Conservation (phyloP, 2,329 filamentous ascomycete genomes). For the Penicillium freii region DNA sequence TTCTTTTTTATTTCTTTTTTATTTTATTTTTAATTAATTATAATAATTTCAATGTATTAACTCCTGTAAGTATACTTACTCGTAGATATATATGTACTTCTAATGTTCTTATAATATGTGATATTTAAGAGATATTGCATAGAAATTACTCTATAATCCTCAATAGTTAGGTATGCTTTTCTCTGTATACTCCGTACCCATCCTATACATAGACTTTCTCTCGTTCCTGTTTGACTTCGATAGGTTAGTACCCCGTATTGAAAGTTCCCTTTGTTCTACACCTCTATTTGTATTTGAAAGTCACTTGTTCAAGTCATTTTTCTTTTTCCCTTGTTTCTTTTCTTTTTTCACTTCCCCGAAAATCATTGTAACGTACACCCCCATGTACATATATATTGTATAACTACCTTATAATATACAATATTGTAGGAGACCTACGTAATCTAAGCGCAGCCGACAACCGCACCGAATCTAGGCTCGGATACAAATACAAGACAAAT, state of each 20-base stretch:
- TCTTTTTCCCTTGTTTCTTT: not conserved
- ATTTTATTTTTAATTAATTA: not conserved
- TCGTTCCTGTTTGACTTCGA: not conserved
- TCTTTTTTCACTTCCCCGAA: not conserved
- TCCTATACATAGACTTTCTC: no score
- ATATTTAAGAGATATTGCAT: not conserved
- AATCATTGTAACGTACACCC: not conserved
- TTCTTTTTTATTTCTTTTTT: not conserved
- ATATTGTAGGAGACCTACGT: not conserved
- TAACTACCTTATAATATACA: not conserved
- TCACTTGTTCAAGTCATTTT: not conserved
- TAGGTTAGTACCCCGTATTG: not conserved
- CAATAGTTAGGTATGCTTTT: not conserved
- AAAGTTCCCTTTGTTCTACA: not conserved
- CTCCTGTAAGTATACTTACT: not conserved
- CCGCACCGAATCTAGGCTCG: not conserved
- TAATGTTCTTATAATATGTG: not conserved
- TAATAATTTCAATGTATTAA: not conserved
- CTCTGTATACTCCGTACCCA: no score
- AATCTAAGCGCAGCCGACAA: not conserved
- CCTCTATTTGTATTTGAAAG: not conserved
- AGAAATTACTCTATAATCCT: not conserved
- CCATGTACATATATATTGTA: not conserved
- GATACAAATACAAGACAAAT: not conserved
- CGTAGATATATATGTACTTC: not conserved